phyloP scores from a whole-genome alignment of 23 red algal genomes.

The Pyropia haitanensis region DNA sequence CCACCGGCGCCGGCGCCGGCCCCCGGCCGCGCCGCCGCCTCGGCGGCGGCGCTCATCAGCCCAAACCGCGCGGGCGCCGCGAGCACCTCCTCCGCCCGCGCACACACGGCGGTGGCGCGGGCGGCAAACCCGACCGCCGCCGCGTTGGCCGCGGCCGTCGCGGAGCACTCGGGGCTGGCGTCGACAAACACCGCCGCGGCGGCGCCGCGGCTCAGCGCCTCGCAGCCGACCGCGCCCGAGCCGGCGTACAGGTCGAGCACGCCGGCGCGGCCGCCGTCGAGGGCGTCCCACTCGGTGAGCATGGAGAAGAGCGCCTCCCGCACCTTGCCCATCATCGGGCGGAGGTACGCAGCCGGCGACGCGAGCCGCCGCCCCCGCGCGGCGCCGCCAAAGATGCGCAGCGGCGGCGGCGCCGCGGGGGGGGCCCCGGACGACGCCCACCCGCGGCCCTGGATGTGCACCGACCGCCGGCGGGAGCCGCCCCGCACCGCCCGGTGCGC shows the following conservation, averaged over 20 bases:
- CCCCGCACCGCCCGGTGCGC: conserved; percentile 30
- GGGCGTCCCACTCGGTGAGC: conserved; percentile 22
- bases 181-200: conserved; percentile 81
- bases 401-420: conserved; percentile 26
- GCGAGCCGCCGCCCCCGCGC: conserved; percentile 62
- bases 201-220: conserved; percentile 75
- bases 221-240: conserved; percentile 80
- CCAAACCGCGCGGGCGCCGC: conserved; percentile 14
- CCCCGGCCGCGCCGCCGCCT: conserved; percentile 1
- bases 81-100: conserved; percentile 49
- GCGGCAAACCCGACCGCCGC: conserved; percentile 31
- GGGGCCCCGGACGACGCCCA: conserved; percentile 10
- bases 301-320: conserved; percentile 89
- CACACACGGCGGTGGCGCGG: conserved; percentile 24
- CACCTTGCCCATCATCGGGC: conserved; percentile 97
- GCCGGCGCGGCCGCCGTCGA: conserved; percentile 27
- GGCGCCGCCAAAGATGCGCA: conserved; percentile 66
- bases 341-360: conserved; percentile 79
- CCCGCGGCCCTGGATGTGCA: conserved; percentile 32
- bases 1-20: conserved; percentile 4
- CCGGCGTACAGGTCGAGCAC: conserved; percentile 86
- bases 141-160: conserved; percentile 35
- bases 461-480: conserved; percentile 23
- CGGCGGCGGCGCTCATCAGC: neutral
- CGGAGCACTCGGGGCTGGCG: conserved; percentile 29